phyloP scores from a whole-genome alignment of 768 basidiomycete species.

The Lactifluus echinatus region DNA sequence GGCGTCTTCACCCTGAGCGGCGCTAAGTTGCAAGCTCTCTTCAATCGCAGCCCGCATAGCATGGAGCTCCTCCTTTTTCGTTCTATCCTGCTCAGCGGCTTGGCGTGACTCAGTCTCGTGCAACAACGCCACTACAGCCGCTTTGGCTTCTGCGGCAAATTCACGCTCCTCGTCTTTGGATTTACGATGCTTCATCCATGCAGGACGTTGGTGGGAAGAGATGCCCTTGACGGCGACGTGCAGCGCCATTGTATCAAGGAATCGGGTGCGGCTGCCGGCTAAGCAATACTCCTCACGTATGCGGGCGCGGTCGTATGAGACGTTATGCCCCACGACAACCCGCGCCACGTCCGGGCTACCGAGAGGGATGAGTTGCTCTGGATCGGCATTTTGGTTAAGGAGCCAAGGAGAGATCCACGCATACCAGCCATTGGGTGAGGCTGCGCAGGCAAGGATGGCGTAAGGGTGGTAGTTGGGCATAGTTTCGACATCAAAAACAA shows the following conservation, averaged over 20 bases:
- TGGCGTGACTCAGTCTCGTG: slow-evolving; percentile 32
- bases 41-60: slow-evolving; percentile 31
- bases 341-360: slow-evolving; percentile 46
- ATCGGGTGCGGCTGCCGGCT: slow-evolving; percentile 59
- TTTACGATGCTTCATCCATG: slow-evolving; percentile 85
- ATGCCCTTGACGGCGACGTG: slow-evolving; percentile 93
- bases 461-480: slow-evolving; percentile 76
- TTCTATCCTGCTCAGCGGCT: slow-evolving; percentile 33
- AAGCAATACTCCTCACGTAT: slow-evolving; percentile 77
- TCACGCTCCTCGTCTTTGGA: slow-evolving; percentile 46
- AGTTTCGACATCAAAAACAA: slow-evolving; percentile 92
- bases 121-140: slow-evolving; percentile 48
- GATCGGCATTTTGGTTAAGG: slow-evolving; percentile 47
- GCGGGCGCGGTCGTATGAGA: slow-evolving; percentile 86
- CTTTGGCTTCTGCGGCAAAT: slow-evolving; percentile 54
- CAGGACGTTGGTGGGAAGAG: slow-evolving; percentile 88
- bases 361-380: slow-evolving; percentile 64
- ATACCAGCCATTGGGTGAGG: slow-evolving; percentile 82
- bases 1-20: slow-evolving; percentile 33
- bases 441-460: slow-evolving; percentile 85
- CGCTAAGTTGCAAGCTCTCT: slow-evolving; percentile 31
- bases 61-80: slow-evolving; percentile 32
- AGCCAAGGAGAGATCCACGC: slow-evolving; percentile 95
- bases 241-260: slow-evolving; percentile 89
- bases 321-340: slow-evolving; percentile 87